Evolutionary conservation across 2,329 filamentous ascomycete species (phyloP).

Genomic region (Colletotrichum sp.): DNA sequence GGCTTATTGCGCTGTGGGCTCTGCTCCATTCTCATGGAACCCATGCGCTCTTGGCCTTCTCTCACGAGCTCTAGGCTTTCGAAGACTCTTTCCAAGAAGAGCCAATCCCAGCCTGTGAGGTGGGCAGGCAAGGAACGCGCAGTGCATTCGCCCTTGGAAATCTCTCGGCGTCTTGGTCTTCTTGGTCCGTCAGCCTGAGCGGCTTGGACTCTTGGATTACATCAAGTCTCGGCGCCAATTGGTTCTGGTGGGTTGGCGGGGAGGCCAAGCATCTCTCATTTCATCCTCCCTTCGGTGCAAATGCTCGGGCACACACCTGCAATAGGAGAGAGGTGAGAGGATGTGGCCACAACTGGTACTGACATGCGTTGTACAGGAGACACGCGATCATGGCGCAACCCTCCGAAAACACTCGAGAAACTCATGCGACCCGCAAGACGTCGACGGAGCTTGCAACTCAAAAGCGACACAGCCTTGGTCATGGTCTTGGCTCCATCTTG

Average conservation of each 20-base stretch:
- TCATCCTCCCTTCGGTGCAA: not conserved
- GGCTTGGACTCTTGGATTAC: constrained; percentile 15
- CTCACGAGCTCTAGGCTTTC: constrained; percentile 13
- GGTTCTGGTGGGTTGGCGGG: not conserved
- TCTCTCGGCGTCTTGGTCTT: constrained; percentile 13
- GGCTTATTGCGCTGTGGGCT: constrained; percentile 4
- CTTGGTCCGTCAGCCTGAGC: constrained; percentile 7
- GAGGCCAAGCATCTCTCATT: constrained; percentile 9
- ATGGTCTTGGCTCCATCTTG: constrained; percentile 6
- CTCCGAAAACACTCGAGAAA: not conserved
- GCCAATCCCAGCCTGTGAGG: not conserved
- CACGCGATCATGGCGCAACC: constrained; percentile 1
- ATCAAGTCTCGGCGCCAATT: constrained; percentile 14
- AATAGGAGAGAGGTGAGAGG: not conserved
- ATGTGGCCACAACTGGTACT: not conserved
- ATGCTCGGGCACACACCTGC: not conserved
- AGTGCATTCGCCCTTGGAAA: not conserved
- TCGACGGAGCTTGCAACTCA: not conserved
- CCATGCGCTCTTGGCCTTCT: constrained; percentile 8
- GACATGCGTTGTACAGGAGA: not conserved
- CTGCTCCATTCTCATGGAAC: constrained; percentile 11
- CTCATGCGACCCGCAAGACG: not conserved
- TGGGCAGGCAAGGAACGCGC: not conserved
- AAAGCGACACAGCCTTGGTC: constrained; percentile 2
- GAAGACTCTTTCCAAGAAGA: not conserved